Conservation (phyloP, 2,329 filamentous ascomycete species). For the Penicillium sp. region DNA sequence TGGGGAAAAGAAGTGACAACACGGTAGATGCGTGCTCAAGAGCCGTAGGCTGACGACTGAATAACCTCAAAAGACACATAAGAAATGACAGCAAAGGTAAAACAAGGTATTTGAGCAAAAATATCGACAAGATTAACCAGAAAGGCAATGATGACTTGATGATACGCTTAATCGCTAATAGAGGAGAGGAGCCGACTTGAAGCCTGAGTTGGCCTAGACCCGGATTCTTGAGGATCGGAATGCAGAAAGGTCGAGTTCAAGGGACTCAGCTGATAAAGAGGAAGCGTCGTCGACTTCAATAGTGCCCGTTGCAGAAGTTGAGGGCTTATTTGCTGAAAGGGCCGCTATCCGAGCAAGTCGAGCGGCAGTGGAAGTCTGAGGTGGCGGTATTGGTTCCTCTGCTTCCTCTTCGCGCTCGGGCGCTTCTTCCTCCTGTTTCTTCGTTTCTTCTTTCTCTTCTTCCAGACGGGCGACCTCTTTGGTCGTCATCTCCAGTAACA, state of each 20-base stretch:
- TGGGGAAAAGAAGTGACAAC: not conserved
- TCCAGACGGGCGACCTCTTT: conserved; percentile 60
- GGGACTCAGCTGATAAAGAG: conserved; percentile 35
- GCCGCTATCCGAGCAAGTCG: conserved; percentile 21
- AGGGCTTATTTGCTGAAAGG: conserved; percentile 15
- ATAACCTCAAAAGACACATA: not conserved
- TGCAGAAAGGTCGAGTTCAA: conserved; percentile 38
- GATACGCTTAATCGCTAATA: conserved; percentile 25
- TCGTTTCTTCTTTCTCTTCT: conserved; percentile 57
- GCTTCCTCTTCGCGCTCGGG: conserved; percentile 7
- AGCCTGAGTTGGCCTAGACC: conserved; percentile 10
- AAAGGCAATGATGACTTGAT: conserved; percentile 11
- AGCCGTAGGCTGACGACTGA: not conserved
- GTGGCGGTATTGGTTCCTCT: conserved; percentile 2
- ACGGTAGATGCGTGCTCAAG: not conserved
- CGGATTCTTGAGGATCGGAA: conserved; percentile 32
- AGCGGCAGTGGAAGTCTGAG: conserved; percentile 14
- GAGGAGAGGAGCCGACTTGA: not conserved
- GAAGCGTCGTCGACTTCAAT: conserved; percentile 40
- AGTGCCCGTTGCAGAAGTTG: conserved; percentile 16
- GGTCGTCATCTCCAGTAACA: conserved; percentile 62
- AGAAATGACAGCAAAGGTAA: not conserved
- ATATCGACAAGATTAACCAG: conserved; percentile 11
- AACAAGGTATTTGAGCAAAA: conserved; percentile 9
- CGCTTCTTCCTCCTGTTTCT: conserved; percentile 22